These are phyloP conservation scores for Microsporum ferrugineum DNA, from an alignment of 2,329 filamentous ascomycete species.

Conservation along the genomic window DNA sequence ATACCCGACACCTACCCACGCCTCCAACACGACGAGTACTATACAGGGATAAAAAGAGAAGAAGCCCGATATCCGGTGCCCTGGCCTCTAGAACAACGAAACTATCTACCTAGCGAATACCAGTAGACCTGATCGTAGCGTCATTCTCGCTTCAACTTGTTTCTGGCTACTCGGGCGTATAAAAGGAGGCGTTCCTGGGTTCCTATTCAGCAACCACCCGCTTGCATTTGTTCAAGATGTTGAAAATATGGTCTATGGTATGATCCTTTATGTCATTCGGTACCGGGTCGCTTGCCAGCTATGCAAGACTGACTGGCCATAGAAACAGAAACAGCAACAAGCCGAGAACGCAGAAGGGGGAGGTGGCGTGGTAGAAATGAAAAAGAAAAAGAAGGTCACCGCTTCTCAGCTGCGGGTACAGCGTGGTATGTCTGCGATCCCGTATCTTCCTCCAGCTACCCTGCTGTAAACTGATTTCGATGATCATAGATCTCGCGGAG, in stretches of 20 bases:
- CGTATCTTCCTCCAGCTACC: not conserved
- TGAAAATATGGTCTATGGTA: constrained; percentile 99
- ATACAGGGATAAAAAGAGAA: too few relatives aligned
- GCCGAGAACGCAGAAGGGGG: constrained; percentile 83
- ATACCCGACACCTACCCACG: not conserved
- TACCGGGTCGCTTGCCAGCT: not conserved
- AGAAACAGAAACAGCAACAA: constrained; percentile 80
- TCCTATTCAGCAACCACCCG: not conserved
- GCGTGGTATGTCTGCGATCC: constrained; percentile 54
- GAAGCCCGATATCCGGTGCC: too few relatives aligned
- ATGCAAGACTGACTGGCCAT: constrained; percentile 15
- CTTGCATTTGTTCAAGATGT: constrained; percentile 50
- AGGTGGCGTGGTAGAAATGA: constrained; percentile 43
- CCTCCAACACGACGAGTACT: not conserved
- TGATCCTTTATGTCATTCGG: constrained; percentile 17
- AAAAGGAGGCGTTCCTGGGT: not conserved
- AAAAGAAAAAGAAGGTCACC: constrained; percentile 98
- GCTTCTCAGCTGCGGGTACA: constrained; percentile 90
- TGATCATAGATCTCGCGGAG: constrained; percentile 34
- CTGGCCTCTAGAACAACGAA: too few relatives aligned
- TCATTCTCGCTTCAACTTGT: too few relatives aligned
- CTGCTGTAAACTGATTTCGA: not conserved
- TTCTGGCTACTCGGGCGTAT: not conserved
- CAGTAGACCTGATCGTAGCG: too few relatives aligned
- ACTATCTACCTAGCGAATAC: too few relatives aligned